Conservation (phyloP, 805 yeast species). For the Lipomyces lipofer region DNA sequence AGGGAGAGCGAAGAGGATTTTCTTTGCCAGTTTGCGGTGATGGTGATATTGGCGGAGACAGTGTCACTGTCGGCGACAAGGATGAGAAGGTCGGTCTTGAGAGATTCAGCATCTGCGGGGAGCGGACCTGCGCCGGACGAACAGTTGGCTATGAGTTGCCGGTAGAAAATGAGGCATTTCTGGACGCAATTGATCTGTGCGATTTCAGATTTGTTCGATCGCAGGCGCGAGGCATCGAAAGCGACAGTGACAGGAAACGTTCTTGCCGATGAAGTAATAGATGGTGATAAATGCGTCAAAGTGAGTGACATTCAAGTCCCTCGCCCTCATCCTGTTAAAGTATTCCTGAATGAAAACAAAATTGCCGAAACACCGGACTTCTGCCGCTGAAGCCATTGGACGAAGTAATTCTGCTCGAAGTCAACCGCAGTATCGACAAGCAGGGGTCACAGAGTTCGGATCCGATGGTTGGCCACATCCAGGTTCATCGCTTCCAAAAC, state of each 20-base stretch:
- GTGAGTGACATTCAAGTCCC: slow-evolving; percentile 6
- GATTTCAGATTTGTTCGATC: slow-evolving; percentile 78
- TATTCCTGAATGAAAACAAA: slow-evolving; percentile 63
- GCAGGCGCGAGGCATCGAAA: slow-evolving; percentile 79
- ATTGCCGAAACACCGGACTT: slow-evolving; percentile 62
- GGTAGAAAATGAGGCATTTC: slow-evolving; percentile 68
- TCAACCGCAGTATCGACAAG: slow-evolving; percentile 83
- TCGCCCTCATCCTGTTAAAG: slow-evolving; percentile 22
- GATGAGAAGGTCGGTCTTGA: slow-evolving; percentile 27
- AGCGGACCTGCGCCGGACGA: slow-evolving; percentile 7
- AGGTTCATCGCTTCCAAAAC: slow-evolving; percentile 89
- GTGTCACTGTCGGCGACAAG: slow-evolving; percentile 23
- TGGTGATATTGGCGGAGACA: neutral
- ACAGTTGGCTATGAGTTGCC: slow-evolving; percentile 52
- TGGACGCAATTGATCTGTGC: slow-evolving; percentile 80
- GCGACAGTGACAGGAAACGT: slow-evolving; percentile 81
- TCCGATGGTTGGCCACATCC: slow-evolving; percentile 93
- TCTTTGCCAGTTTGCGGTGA: slow-evolving; percentile 15
- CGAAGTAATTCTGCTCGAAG: slow-evolving; percentile 82
- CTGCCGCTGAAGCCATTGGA: slow-evolving; percentile 43
- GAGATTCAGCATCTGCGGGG: slow-evolving; percentile 12
- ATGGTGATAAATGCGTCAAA: slow-evolving; percentile 27
- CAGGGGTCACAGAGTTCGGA: slow-evolving; percentile 78
- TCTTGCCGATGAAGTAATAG: slow-evolving; percentile 53
- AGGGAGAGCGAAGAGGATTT: slow-evolving; percentile 18